These are phyloP conservation scores for Erigeron canadensis DNA, from an alignment of 129 eudicot species.

Conservation along the genomic window DNA sequence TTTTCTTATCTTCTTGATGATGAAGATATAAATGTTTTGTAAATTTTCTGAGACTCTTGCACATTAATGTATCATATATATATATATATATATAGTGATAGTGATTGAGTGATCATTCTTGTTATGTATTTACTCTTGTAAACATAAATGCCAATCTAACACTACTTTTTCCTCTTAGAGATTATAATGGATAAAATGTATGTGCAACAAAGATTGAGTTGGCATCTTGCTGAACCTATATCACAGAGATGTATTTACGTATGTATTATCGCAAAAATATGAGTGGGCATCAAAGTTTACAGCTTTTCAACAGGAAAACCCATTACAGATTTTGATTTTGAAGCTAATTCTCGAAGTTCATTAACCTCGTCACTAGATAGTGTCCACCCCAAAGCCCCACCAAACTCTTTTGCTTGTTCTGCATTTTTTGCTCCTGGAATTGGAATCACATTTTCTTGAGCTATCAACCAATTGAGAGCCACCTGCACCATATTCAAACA, in stretches of 20 bases:
- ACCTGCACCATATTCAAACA: slow-evolving; percentile 50
- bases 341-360: slow-evolving; percentile 88
- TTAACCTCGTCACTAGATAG: slow-evolving; percentile 57
- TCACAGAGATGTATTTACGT: slow-evolving; percentile 14
- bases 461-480: slow-evolving; percentile 93
- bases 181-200: background rate
- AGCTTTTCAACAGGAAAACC: slow-evolving; percentile 88
- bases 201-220: background rate
- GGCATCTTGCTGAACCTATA: slow-evolving; percentile 2
- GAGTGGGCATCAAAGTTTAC: slow-evolving; percentile 25
- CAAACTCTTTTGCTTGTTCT: slow-evolving; percentile 84
- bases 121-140: background rate
- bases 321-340: slow-evolving; percentile 60
- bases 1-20: slow-evolving; percentile 11
- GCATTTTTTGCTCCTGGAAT: slow-evolving; percentile 96
- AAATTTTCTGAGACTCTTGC: slow-evolving; percentile 35
- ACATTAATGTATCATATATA: slow-evolving; percentile 37
- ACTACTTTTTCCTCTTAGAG: background rate
- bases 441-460: slow-evolving; percentile 88
- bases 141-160: background rate
- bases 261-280: slow-evolving; percentile 3
- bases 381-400: slow-evolving; percentile 87
- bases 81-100: slow-evolving; percentile 22
- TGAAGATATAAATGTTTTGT: slow-evolving; percentile 32
- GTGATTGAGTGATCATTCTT: slow-evolving; percentile 32